Evolutionary conservation across 306 rosid species (phyloP), one percentile per base, ranked within the genome.

Genomic region (Prunus campanulata): DNA sequence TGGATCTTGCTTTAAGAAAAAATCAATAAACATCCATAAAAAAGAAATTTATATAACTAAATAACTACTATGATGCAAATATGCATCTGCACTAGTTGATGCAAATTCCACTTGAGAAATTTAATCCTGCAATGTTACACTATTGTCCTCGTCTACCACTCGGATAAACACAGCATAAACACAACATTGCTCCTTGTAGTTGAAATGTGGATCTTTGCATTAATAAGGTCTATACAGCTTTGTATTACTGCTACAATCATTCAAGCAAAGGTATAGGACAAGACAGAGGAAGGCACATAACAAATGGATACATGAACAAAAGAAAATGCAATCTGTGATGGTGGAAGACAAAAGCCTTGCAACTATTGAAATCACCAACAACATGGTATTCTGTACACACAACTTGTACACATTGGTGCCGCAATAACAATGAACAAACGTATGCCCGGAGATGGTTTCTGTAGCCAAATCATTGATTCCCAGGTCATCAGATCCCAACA

Each of bases 341-440:
- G 72, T 66, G 86, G 70, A 72, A 84, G 78, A 74, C 77, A 52
- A 62, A 16, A 79, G 70, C 76, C 79, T 77, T 70, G 72, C 52
- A 84, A 73, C 74, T 67, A 70, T 49, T 67, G 83, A 83, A 71
- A 74, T 76, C 83, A 79, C 39, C 81, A 83, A 56, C 39, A 81
- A 76, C 85, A 90, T 80, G 79, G 77, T 85, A 81, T 82, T 81
- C 88, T 87, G 80, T 87, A 67, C 67, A 76, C 83, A 84, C 76
- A 62, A 83, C 82, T 85, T 85, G 76, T 85, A 83, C 90, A 83
- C 82, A 67, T 83, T 79, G 80, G 75, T 70, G 87, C 82, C 70
- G 84, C 79, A 81, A 81, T 72, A 86, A 83, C 63, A 79, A 80
- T 44, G 79, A 83, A 85, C 66, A 79, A 78, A 35, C 68, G 75